Percentiles rank a stretch among this genome's conserved stretches.
These are phyloP conservation scores for Alternaria novae-zelandiae DNA, from an alignment of 2,329 filamentous ascomycete genomes.

Conservation along the genomic window DNA sequence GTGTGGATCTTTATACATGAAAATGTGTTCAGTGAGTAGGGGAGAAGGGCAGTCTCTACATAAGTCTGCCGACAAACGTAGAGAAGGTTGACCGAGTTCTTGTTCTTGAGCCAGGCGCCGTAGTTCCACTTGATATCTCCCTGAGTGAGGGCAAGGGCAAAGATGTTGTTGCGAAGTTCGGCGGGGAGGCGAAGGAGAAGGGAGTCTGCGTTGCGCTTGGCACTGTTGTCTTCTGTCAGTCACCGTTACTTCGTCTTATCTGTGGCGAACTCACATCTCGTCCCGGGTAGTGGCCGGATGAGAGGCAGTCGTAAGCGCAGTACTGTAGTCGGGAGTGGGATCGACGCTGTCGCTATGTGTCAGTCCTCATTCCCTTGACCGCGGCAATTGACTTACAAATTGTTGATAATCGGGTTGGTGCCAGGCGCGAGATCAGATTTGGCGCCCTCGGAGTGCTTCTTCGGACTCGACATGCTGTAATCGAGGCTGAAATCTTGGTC, in stretches of 20 bases:
- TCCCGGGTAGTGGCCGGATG: not conserved
- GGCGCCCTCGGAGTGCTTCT: too few relatives aligned
- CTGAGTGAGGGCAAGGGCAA: not conserved
- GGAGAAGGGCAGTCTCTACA: not conserved
- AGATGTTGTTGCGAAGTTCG: not conserved
- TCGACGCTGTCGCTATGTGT: too few relatives aligned
- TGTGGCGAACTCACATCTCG: not conserved
- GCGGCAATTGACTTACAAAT: too few relatives aligned
- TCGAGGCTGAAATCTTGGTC: too few relatives aligned
- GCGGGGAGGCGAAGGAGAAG: not conserved
- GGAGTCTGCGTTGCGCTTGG: not conserved
- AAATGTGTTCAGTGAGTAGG: not conserved
- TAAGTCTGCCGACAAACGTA: not conserved
- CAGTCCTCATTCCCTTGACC: too few relatives aligned
- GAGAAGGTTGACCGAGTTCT: not conserved
- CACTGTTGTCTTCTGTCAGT: not conserved
- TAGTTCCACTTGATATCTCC: not conserved
- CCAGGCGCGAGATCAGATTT: too few relatives aligned
- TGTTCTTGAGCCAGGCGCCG: too few relatives aligned
- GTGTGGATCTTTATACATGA: too few relatives aligned
- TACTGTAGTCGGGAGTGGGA: accelerated
- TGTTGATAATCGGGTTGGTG: too few relatives aligned
- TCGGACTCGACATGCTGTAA: too few relatives aligned
- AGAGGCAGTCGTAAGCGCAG: not conserved
- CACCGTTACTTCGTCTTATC: not conserved